These are phyloP conservation scores for Linanthus parryae DNA, from an alignment of 148 eudicot species.

Conservation along the genomic window DNA sequence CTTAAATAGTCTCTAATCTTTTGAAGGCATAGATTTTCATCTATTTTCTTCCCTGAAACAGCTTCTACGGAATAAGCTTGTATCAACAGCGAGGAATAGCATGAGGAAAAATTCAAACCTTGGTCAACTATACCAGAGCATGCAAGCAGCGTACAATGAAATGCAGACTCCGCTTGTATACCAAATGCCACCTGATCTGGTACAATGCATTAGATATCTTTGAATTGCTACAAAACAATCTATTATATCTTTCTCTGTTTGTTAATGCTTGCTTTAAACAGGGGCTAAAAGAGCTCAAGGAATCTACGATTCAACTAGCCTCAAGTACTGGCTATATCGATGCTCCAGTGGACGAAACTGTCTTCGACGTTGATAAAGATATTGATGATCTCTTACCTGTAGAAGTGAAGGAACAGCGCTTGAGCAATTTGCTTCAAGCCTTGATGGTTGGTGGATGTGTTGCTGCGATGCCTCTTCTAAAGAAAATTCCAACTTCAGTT, in stretches of 20 bases:
- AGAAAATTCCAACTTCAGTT: conserved; percentile 91
- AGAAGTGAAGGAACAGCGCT: conserved; percentile 96
- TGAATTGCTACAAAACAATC: not conserved
- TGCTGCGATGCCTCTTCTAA: conserved; percentile 92
- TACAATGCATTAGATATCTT: conserved; percentile 18
- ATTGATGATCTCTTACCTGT: conserved; percentile 86
- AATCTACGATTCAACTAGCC: conserved; percentile 77
- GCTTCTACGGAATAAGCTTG: conserved; percentile 89
- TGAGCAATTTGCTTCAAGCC: conserved; percentile 92
- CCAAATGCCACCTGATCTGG: conserved; percentile 78
- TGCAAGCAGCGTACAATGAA: conserved; percentile 82
- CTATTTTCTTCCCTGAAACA: conserved; percentile 24
- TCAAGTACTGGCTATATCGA: conserved; percentile 61
- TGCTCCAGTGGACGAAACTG: conserved; percentile 81
- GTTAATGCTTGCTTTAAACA: conserved; percentile 14
- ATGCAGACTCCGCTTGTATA: conserved; percentile 96
- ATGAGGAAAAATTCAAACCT: conserved; percentile 66
- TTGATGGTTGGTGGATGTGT: conserved; percentile 82
- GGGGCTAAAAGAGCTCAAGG: conserved; percentile 94
- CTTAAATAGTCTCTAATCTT: not conserved
- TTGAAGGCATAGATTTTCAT: not conserved
- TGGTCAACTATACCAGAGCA: conserved; percentile 62
- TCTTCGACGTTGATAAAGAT: conserved; percentile 92
- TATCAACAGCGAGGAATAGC: conserved; percentile 66
- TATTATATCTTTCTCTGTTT: not conserved